Percentiles rank a stretch among this genome's conserved stretches.
These are phyloP conservation scores for Eucalyptus urophylla DNA, from an alignment of 345 rosid genomes.

Conservation along the genomic window DNA sequence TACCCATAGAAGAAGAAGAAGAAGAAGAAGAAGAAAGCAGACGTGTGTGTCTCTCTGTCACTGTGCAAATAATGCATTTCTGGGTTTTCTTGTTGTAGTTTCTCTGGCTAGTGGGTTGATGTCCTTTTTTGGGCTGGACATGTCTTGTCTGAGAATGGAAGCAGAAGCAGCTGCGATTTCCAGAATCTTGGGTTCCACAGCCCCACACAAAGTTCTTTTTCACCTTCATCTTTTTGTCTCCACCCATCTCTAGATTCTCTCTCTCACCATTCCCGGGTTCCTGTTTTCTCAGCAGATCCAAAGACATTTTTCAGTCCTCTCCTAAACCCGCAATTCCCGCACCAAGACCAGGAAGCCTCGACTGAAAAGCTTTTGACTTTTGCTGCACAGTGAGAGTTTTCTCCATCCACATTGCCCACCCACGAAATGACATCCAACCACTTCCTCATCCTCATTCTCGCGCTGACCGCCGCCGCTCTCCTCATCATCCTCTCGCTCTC, in stretches of 20 bases:
- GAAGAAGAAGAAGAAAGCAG: not conserved
- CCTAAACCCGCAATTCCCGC: not conserved
- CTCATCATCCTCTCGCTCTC: constrained; percentile 17
- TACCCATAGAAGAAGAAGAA: not conserved
- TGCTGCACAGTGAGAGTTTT: not conserved
- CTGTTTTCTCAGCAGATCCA: not conserved
- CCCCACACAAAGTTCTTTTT: constrained; percentile 9
- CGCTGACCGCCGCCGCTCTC: constrained; percentile 12
- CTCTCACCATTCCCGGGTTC: not conserved
- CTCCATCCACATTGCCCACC: not conserved
- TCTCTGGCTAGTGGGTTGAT: not conserved
- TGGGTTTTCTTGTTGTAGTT: not conserved
- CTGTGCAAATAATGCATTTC: not conserved
- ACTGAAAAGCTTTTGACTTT: not conserved
- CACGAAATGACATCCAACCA: constrained; percentile 38
- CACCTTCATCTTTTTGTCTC: constrained; percentile 13
- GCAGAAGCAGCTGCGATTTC: not conserved
- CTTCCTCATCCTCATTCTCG: constrained; percentile 32
- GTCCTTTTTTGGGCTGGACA: not conserved
- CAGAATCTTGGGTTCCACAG: constrained; percentile 10
- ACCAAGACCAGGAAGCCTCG: not conserved
- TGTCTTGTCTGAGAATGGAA: not conserved
- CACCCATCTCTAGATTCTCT: not conserved
- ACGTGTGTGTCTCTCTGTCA: not conserved
- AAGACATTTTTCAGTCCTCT: not conserved